Evolutionary conservation across 305 asterid genomes (phyloP), one percentile per base, ranked within the genome.

Genomic region (Plantago rigida): DNA sequence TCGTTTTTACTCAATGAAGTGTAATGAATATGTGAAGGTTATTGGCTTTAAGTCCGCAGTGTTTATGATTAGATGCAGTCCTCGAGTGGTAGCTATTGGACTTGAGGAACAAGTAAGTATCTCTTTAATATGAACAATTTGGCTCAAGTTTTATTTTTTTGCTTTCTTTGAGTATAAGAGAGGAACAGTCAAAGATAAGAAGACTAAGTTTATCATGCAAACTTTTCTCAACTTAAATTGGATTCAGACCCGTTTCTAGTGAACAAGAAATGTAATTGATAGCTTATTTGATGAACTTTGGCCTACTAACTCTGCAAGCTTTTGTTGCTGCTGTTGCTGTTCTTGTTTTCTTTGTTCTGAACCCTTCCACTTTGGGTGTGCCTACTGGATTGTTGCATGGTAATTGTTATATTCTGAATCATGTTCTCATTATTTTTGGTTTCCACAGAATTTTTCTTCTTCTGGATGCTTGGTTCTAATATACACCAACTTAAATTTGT

Each of bases 31-130:
- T 77, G 87, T 87, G 39, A 89, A 93, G 76, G 84, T 77, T 62
- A 71, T 93, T 62, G 86, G 87, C 69, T 93, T 93, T 59, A 85
- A 84, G 69, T 93, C 99, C 42, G 79, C 95, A 19, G 87, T 93
- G 2, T 76, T 81, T 67, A 87, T 89, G 96, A 87, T 89, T 66
- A 83, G 97, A 73, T 89, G 96, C 84, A 89, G 96, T 70, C 81
- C 90, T 6, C 85, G 76, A 68, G 82, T 87, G 50, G 96, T 89
- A 58, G 99, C 96, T 67, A 79, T 93, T 78, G 96, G 96, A 54
- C 99, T 89, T 65, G 89, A 88, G 64, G 88, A 87, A 45, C 97
- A 93, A 77, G 99, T 93, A 71, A 83, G 82, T 71, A 47, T 46
- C 48, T 34, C 2, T 11, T 13, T 53, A 46, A 15, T 57, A 51